Conservation (phyloP, 2,329 filamentous ascomycete species). For the Venturiaceae sp. region DNA sequence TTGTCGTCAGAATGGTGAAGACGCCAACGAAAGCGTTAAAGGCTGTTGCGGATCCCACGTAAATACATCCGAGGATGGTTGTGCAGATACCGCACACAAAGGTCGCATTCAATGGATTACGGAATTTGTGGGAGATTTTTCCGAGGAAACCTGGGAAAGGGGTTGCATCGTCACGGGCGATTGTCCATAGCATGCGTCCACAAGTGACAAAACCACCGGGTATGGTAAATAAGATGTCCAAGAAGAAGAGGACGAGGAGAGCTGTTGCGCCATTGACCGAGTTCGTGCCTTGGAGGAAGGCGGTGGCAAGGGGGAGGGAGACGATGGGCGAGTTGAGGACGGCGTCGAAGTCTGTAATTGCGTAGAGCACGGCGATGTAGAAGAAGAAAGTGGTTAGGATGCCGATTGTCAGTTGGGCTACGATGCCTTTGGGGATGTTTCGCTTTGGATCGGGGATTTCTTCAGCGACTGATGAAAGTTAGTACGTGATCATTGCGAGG, state of each 20-base stretch:
- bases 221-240: neutral
- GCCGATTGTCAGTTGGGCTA: neutral
- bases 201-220: neutral
- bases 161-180: conserved; percentile 51
- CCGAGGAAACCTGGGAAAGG: conserved; percentile 45
- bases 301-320: conserved; percentile 54
- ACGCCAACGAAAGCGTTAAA: conserved; percentile 49
- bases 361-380: conserved; percentile 27
- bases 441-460: conserved; percentile 22
- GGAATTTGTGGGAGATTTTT: conserved; percentile 41
- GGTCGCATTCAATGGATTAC: conserved; percentile 40
- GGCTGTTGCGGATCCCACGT: conserved; percentile 43
- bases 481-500: neutral
- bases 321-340: conserved; percentile 25
- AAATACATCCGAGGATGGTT: conserved; percentile 42
- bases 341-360: conserved; percentile 2
- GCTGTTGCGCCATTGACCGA: conserved; percentile 16
- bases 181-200: conserved; percentile 35
- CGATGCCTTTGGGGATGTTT: conserved; percentile 24
- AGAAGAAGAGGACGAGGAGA: conserved; percentile 31
- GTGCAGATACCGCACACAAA: neutral
- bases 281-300: conserved; percentile 46
- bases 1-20: conserved; percentile 46
- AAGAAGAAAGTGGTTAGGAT: neutral
- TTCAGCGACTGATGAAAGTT: conserved; percentile 39